Conservation (phyloP, 2,329 filamentous ascomycete genomes). For the Dothideomycetes sp. region DNA sequence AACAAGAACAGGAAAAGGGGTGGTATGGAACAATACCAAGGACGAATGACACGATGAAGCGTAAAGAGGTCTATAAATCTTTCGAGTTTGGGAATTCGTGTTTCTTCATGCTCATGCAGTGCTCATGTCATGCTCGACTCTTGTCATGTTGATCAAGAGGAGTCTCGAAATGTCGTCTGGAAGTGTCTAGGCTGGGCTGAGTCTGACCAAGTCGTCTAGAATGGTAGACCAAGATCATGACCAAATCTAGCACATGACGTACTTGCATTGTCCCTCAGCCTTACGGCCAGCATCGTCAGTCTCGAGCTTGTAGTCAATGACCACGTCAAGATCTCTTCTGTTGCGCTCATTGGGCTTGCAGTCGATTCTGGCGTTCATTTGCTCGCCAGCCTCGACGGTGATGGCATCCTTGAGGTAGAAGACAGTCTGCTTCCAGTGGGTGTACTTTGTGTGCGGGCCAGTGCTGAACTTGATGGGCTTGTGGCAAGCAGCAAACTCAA, state of each 20-base stretch:
- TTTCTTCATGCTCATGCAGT: too few species aligned
- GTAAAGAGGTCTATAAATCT: too few species aligned
- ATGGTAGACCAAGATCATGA: too few species aligned
- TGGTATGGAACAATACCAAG: too few species aligned
- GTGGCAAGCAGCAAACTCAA: conserved; percentile 96
- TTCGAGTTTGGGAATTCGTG: too few species aligned
- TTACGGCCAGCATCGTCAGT: conserved; percentile 61
- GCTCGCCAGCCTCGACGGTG: conserved; percentile 80
- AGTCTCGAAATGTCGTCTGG: too few species aligned
- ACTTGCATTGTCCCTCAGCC: conserved; percentile 60
- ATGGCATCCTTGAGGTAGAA: conserved; percentile 93
- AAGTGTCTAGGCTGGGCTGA: too few species aligned
- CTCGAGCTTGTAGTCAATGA: conserved; percentile 69
- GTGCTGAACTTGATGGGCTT: conserved; percentile 96
- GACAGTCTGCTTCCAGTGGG: conserved; percentile 99
- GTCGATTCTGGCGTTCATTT: conserved; percentile 59
- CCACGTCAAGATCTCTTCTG: conserved; percentile 87
- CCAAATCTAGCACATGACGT: conserved; percentile 52
- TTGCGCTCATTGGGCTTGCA: conserved; percentile 92
- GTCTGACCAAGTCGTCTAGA: too few species aligned
- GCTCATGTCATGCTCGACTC: too few species aligned
- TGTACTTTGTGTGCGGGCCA: conserved; percentile 96
- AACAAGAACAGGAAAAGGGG: too few species aligned
- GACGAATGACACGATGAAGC: too few species aligned
- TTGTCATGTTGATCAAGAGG: too few species aligned